Evolutionary conservation across 2,329 filamentous ascomycete genomes (phyloP).

Genomic region (Fusarium sp.): DNA sequence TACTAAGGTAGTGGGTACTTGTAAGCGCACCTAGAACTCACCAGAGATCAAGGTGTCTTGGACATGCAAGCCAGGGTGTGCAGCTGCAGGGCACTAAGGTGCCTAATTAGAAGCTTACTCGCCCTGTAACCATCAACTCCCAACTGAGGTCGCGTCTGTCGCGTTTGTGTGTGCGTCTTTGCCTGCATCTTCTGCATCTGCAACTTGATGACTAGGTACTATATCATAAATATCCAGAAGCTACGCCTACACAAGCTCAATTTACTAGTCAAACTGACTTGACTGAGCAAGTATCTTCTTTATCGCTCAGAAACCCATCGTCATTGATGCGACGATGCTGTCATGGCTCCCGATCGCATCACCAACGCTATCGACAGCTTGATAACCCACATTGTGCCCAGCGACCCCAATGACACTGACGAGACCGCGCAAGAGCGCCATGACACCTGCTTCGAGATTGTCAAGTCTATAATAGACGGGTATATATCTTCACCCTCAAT

Average conservation of each 20-base stretch:
- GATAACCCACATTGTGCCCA: conserved; percentile 76
- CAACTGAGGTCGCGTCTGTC: conserved; percentile 43
- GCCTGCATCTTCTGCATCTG: conserved; percentile 5
- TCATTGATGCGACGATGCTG: conserved; percentile 55
- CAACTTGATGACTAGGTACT: conserved; percentile 19
- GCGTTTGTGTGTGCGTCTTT: conserved; percentile 26
- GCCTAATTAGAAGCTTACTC: conserved; percentile 15
- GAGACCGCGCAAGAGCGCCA: conserved; percentile 74
- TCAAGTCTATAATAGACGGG: conserved; percentile 62
- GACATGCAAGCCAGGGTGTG: conserved; percentile 26
- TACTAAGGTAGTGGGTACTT: conserved; percentile 43
- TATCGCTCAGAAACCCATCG: neutral
- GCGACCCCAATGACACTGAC: conserved; percentile 71
- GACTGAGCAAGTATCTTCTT: neutral
- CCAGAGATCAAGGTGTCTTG: conserved; percentile 16
- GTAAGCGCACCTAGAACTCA: fast-evolving
- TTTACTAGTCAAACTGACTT: neutral
- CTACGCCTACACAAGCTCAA: neutral
- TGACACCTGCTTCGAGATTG: conserved; percentile 65
- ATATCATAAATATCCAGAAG: conserved; percentile 3
- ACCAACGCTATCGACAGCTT: conserved; percentile 81
- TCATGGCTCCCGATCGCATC: conserved; percentile 73
- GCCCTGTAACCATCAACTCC: conserved; percentile 27
- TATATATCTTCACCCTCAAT: conserved; percentile 38
- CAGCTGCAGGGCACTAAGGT: conserved; percentile 12